Evolutionary conservation across 2,329 filamentous ascomycete species (phyloP), one percentile per base, ranked within the genome.

Genomic region (Thielaviopsis punctulata): DNA sequence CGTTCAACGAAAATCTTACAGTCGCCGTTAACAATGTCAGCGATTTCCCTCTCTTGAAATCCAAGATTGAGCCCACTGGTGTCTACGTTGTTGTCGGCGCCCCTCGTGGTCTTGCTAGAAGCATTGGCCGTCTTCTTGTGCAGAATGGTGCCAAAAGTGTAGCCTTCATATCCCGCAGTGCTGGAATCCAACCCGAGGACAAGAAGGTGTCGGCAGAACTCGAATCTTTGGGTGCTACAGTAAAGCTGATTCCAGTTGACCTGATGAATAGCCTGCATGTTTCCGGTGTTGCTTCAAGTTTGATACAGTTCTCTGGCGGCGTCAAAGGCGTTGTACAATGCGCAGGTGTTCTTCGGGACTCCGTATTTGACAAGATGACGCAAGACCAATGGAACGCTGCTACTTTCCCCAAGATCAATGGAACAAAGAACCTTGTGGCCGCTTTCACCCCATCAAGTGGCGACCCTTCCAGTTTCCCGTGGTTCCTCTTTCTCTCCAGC

Each of bases 1-100:
- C 9, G 5, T 50, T 56, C 0, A 53, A 48, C 2, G 45, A 48
- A 4, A 62, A 66, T 5, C 55, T 56, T 0, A 61, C 63, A 5
- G 52, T 58, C 8, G 53, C 56, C 13, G 52, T 57, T 1, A 7
- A 41, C 3, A n/a, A 57, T 30, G 36, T 39, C 1, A 54, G 44
- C 59, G 27, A 63, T 58, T 39, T 48, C 59, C 1, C 60, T 69
- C 5, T 43, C 53, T 1, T 62, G 66, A 3, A 58, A 54, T 4
- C 58, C 72, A 15, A 18, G 21, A 15, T 49, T 12, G 23, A 19
- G 2, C 51, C 58, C 1, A 60, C 67, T 6, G 66, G 63, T 0
- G 72, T 73, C 1, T 81, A 80, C 52, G 58, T 80, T 2, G 61
- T 81, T 3, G 68, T 69, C 3, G 78, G 78, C 15, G 75, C 76